These are phyloP conservation scores for Aspergillus fischeri DNA, from an alignment of 2,329 filamentous ascomycete species.

Conservation along the genomic window DNA sequence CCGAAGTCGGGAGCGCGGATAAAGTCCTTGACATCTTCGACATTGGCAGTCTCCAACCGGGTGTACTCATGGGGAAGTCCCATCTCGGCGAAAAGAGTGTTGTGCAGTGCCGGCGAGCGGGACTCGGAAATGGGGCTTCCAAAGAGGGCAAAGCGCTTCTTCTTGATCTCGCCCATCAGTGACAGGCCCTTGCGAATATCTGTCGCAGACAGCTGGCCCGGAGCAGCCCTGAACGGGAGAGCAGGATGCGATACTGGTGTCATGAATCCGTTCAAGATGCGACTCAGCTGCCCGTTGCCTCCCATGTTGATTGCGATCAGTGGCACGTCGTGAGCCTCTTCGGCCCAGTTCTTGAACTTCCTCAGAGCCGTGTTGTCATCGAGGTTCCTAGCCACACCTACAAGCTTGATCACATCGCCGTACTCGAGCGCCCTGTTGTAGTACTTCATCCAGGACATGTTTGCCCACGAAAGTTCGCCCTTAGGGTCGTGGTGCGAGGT, in stretches of 20 bases:
- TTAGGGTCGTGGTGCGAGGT: slow-evolving; percentile 91
- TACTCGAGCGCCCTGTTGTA: slow-evolving; percentile 89
- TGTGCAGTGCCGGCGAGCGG: slow-evolving; percentile 84
- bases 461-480: slow-evolving; percentile 76
- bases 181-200: slow-evolving; percentile 79
- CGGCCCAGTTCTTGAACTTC: slow-evolving; percentile 74
- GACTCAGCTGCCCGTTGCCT: slow-evolving; percentile 75
- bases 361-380: slow-evolving; percentile 85
- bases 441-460: slow-evolving; percentile 84
- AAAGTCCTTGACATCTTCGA: slow-evolving; percentile 56
- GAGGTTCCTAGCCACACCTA: slow-evolving; percentile 70
- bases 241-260: slow-evolving; percentile 88
- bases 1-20: slow-evolving; percentile 75
- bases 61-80: slow-evolving; percentile 84
- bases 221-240: slow-evolving; percentile 88
- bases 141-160: slow-evolving; percentile 79
- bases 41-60: slow-evolving; percentile 67
- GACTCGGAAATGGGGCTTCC: slow-evolving; percentile 79
- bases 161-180: slow-evolving; percentile 71
- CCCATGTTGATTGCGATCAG: slow-evolving; percentile 98
- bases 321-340: slow-evolving; percentile 69
- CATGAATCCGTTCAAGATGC: slow-evolving; percentile 86
- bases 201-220: slow-evolving; percentile 83
- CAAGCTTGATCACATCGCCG: slow-evolving; percentile 90
- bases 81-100: slow-evolving; percentile 68